Conservation (phyloP, 1,284 basidiomycete species). For the Fomitopsis betulina region DNA sequence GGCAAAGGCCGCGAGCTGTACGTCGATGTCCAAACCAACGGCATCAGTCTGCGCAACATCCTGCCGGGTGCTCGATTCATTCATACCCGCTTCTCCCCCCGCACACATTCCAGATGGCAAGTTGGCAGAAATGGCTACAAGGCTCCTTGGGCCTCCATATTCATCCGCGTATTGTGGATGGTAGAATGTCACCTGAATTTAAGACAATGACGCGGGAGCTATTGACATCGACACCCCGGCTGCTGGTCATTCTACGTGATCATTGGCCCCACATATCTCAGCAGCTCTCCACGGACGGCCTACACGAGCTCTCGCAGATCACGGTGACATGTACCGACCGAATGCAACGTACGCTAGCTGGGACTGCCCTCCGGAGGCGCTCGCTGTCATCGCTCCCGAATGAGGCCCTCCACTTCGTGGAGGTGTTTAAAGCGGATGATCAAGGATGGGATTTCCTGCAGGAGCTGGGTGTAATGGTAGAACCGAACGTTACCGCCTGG, state of each 20-base stretch:
- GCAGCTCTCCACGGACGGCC: background rate
- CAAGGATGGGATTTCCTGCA: background rate
- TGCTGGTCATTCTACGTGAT: background rate
- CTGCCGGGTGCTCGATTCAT: background rate
- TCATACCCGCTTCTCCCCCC: background rate
- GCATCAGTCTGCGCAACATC: background rate
- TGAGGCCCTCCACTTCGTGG: background rate
- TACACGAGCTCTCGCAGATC: background rate
- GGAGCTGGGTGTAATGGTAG: background rate
- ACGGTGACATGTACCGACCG: background rate
- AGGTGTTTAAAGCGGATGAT: background rate
- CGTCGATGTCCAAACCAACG: background rate
- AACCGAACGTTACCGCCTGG: background rate
- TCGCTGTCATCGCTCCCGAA: background rate
- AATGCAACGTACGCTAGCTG: background rate
- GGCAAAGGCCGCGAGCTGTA: background rate
- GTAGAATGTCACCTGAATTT: background rate
- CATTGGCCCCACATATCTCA: background rate
- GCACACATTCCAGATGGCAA: background rate
- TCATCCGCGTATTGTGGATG: background rate
- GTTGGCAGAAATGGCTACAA: background rate
- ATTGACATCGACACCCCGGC: background rate
- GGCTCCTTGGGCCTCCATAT: background rate
- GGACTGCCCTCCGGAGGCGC: background rate
- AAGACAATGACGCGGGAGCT: background rate